Evolutionary conservation across 2,329 filamentous ascomycete species (phyloP), one percentile per base, ranked within the genome.

Genomic region (Penicillium corylophilum): DNA sequence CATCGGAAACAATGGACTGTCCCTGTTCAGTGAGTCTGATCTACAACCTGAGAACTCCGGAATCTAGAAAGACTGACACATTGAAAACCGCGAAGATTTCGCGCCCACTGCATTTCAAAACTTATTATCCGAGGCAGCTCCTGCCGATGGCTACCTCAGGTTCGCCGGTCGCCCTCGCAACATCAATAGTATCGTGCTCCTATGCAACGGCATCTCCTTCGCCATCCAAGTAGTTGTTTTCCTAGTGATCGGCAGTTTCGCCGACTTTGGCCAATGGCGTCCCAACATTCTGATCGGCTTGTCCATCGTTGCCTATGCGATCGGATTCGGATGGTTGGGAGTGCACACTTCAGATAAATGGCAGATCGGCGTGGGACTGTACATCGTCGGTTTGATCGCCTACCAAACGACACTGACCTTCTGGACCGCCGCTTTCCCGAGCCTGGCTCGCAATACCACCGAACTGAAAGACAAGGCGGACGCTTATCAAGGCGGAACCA

Each of bases 391-490:
- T 28, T 55, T 87, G 39, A 84, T 88, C 55, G 79, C 80, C 1
- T 88, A 87, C 59, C 84, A 87, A 67, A 80, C 85, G 2, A 85
- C 82, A 0, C 72, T 87, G 44, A 87, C 85, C 0, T 88, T 87
- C 66, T 87, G 84, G 83, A 86, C 83, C 0, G 84, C 85, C 0
- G 83, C 85, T 0, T 84, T 84, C 51, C 81, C 82, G 3, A 76
- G 80, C 0, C 69, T 85, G 7, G 80, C 82, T 4, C 68, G 81
- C 6, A 83, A 84, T 57, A 81, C 79, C 1, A 61, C 66, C 1
- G 72, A 79, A 23, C 69, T 84, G 62, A 72, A 81, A 23, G 66
- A 70, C 2, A 77, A 77, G 47, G 80, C 81, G 6, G 71, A 75
- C 31, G 71, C 75, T n/a, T 80, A 76, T 46, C 74, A 73, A 20